A percentile compares a stretch with the other conserved stretches of the same genome.
These are phyloP conservation scores for Phytophthora ohioensis DNA, from an alignment of 352 stramenopile genomes.

Conservation along the genomic window DNA sequence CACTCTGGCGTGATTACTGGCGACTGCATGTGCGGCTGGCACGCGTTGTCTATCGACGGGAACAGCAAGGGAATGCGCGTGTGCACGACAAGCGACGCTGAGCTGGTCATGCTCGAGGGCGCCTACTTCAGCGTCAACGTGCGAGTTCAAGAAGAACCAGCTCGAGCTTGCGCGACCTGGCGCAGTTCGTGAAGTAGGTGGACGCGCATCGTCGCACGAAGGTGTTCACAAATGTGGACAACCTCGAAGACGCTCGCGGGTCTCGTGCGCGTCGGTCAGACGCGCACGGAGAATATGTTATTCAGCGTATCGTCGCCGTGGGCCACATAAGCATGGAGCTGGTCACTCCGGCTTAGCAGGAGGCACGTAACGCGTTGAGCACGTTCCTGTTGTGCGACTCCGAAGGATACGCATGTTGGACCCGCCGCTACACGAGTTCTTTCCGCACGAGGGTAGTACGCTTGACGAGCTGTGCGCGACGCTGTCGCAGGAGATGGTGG, in stretches of 20 bases:
- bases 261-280: conserved; percentile 28
- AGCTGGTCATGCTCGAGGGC: conserved; percentile 27
- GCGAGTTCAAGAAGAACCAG: conserved; percentile 29
- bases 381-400: conserved; percentile 36
- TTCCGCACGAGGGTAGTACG: conserved; percentile 32
- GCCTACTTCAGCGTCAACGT: conserved; percentile 35
- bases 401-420: conserved; percentile 37
- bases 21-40: conserved; percentile 33
- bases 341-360: conserved; percentile 30
- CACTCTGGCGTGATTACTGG: conserved; percentile 28
- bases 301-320: conserved; percentile 31
- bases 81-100: conserved; percentile 4
- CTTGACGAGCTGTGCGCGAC: conserved; percentile 34
- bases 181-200: conserved; percentile 38
- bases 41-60: conserved; percentile 29
- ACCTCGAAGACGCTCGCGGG: conserved; percentile 28
- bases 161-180: conserved; percentile 28
- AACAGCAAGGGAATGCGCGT: conserved; percentile 31
- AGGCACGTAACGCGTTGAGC: conserved; percentile 25
- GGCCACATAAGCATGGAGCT: conserved; percentile 36
- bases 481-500: conserved; percentile 27
- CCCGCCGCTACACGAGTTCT: conserved; percentile 30
- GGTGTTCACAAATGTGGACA: conserved; percentile 37
- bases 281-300: conserved; percentile 40
- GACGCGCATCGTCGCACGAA: conserved; percentile 36